These are phyloP conservation scores for Colletotrichum sp. DNA, from an alignment of 2,329 filamentous ascomycete genomes.

Conservation along the genomic window DNA sequence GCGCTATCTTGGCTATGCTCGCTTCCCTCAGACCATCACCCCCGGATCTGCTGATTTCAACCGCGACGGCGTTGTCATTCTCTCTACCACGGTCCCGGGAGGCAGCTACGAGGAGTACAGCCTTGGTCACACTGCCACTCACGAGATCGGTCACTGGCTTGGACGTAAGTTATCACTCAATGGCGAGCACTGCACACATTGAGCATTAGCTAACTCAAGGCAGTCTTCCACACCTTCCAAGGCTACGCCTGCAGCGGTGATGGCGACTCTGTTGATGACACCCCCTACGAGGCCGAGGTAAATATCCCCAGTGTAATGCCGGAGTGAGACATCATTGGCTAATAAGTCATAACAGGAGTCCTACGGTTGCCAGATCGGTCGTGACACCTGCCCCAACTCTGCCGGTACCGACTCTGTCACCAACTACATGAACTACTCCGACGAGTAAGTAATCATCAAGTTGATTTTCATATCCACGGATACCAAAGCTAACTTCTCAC, in stretches of 20 bases:
- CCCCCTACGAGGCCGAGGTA: conserved; percentile 38
- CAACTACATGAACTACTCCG: conserved; percentile 47
- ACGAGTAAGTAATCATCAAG: conserved; percentile 37
- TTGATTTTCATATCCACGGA: not conserved
- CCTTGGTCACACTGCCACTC: conserved; percentile 37
- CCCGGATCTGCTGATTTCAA: conserved; percentile 36
- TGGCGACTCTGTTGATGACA: conserved; percentile 47
- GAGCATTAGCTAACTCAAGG: not conserved
- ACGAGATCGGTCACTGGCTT: conserved; percentile 56
- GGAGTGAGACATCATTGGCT: not conserved
- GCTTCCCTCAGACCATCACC: conserved; percentile 42
- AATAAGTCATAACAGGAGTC: conserved; percentile 5
- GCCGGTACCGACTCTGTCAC: conserved; percentile 39
- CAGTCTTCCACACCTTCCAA: conserved; percentile 51
- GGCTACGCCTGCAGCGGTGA: conserved; percentile 38
- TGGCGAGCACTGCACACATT: not conserved
- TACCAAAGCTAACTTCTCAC: not conserved
- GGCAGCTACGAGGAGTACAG: conserved; percentile 38
- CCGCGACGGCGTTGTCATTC: conserved; percentile 44
- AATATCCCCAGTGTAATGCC: not conserved
- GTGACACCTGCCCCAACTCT: conserved; percentile 38
- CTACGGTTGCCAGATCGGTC: conserved; percentile 38
- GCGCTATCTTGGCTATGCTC: conserved; percentile 48
- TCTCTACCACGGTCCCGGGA: conserved; percentile 39
- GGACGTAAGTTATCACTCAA: conserved; percentile 28